Base-by-base conservation (phyloP, 495 filamentous ascomycete species). In the Lepraria neglecta region DNA sequence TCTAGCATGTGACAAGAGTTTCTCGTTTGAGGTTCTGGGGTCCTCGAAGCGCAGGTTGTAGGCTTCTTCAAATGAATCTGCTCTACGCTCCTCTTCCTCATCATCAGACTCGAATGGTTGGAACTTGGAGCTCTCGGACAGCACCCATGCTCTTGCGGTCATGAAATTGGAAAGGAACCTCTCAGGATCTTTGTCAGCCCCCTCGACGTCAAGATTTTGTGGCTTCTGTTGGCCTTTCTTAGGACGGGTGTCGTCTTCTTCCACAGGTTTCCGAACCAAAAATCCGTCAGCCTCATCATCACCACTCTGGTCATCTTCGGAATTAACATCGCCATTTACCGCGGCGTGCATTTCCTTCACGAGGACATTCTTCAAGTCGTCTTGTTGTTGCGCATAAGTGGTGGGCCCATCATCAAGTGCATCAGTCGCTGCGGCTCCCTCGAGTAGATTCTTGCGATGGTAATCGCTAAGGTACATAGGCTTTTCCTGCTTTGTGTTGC, bases 31-130 rank as follows among this genome's bases (percentile, higher is more conserved):
- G 64, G 85, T 87, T 66, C 78, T 80, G 1, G 94, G 91, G 67
- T 98, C 88, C 68, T 98, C 94, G 67, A 98, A 98, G 28, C 94
- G 88, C 73, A 96, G 77, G 73, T 98, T 98, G 76, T 95, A 98
- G n/a, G 91, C 92, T 58, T 87, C 81, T 71, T 98, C 94, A 65
- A 91, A 91, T 31, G 82, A 82, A 30, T 98, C 94, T 40, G 92
- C 92, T 30, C 84, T 80, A 15, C 83, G 78, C 53, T 91, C 87
- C 33, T 91, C 87, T 56, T 92, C 89, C 24, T 88, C 89, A 58
- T 97, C 94, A 65, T 98, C 94, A 0, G 90, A 95, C 61, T 97
- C 91, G 57, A 98, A 87, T 9, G 91, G 87, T 54, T 88, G 76
- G 66, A 85, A 87, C 11, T 74, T 73, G 30, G 82, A 77, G 27